Base-by-base conservation (phyloP, 352 stramenopile genomes). In the Phytophthora nicotianae region DNA sequence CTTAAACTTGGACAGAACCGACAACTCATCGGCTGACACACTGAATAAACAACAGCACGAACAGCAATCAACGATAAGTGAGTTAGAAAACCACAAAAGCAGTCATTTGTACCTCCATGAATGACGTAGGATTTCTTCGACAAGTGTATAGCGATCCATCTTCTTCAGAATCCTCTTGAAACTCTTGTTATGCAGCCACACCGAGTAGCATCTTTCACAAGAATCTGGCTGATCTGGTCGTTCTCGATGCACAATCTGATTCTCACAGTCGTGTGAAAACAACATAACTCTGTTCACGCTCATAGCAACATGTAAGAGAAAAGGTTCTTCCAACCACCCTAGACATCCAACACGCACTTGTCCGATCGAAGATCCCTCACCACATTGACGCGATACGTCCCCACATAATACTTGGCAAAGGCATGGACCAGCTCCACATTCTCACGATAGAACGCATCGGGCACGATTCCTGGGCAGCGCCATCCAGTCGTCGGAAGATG, bases 101-200 rank as follows among this genome's bases (percentile, higher is more conserved):
- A 43, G 23, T n/a, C 4, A 7, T 8, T 21, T 10, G 20, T 50
- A 89, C 80, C 75, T 87, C 80, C 80, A 89, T 19, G 76, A 80
- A 21, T 76, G 78, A 16, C 76, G 74, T 38, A 89, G 56, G 16
- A 88, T 81, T 35, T 75, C 72, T 66, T 89, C 80, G 11, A 88
- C 69, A 5, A 75, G 72, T 35, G 70, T 75, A 52, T 89, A 89
- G 9, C 80, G 78, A 29, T 85, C 72, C 80, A 88, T 88, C 43
- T 86, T 86, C 69, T 86, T 85, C 7, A 89, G 57, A 45, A 86
- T 86, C 45, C 76, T 75, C 60, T 82, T 83, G 51, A 89, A 89
- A 51, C 75, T 88, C 53, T 89, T 88, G 65, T 88, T 77, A 48
- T 80, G 58, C 29, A 81, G 43, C 80, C 80, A 89, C 8, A 83